phyloP scores from a whole-genome alignment of 225 moss, liverwort and hornwort genomes.

The Antitrichia curtipendula region DNA sequence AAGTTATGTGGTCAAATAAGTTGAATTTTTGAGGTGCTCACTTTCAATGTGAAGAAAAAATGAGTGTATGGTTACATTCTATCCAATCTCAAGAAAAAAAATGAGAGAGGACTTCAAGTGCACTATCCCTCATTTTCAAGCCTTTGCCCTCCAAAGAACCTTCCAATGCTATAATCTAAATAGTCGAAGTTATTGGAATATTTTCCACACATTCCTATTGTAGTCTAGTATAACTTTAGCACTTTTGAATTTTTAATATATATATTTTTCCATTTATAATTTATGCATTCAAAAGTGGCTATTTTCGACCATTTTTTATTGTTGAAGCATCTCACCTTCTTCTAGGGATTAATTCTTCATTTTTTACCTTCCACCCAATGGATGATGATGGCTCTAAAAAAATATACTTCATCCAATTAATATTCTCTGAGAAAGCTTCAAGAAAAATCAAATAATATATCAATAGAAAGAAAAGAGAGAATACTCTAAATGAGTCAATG shows the following conservation, averaged over 20 bases:
- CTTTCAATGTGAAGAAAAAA: too few relatives aligned
- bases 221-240: not conserved
- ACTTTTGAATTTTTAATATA: not conserved
- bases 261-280: not conserved
- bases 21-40: too few relatives aligned
- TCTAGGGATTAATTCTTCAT: fast-evolving
- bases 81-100: too few relatives aligned
- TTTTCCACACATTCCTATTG: not conserved
- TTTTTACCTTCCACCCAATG: not conserved
- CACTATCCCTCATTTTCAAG: too few relatives aligned
- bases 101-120: too few relatives aligned
- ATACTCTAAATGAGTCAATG: not conserved
- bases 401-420: not conserved
- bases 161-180: not conserved
- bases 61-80: too few relatives aligned
- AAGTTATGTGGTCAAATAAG: too few relatives aligned
- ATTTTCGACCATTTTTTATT: not conserved
- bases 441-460: not conserved
- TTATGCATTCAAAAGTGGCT: not conserved
- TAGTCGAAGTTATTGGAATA: not conserved
- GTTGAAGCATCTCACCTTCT: not conserved
- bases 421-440: too few relatives aligned
- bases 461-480: not conserved
- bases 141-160: too few relatives aligned
- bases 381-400: not conserved